Percentiles rank a stretch among this genome's conserved stretches.
Conservation (phyloP, 352 stramenopile species). For the Pythium graminicola region DNA sequence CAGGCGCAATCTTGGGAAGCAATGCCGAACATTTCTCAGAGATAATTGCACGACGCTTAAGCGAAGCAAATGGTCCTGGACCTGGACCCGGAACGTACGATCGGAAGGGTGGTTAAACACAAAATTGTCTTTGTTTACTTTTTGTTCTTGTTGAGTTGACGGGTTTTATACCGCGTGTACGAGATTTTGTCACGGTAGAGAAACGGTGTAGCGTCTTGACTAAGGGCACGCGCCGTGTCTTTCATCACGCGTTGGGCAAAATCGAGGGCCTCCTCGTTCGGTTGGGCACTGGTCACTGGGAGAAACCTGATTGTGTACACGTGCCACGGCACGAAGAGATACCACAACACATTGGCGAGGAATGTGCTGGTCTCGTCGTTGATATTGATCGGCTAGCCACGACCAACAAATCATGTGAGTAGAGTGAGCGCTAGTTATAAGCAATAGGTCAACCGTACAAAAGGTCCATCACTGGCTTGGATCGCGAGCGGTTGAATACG, state of each 20-base stretch:
- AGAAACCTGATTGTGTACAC: conserved; percentile 58
- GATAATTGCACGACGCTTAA: conserved; percentile 24
- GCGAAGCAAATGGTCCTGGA: conserved; percentile 18
- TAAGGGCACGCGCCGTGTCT: conserved; percentile 36
- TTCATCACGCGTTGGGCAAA: conserved; percentile 64
- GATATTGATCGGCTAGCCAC: conserved; percentile 56
- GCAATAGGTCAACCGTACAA: conserved; percentile 30
- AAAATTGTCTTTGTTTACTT: conserved; percentile 17
- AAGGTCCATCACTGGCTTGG: conserved; percentile 50
- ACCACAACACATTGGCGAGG: conserved; percentile 66
- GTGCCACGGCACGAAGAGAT: conserved; percentile 64
- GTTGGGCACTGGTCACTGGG: conserved; percentile 27
- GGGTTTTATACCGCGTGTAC: conserved; percentile 49
- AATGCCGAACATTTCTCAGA: conserved; percentile 37
- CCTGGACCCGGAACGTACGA: conserved; percentile 39
- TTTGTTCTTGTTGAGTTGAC: conserved; percentile 46
- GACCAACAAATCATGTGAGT: background rate
- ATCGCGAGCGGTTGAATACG: conserved; percentile 58
- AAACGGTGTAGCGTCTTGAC: conserved; percentile 54
- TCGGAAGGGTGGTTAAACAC: conserved; percentile 23
- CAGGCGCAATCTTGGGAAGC: conserved; percentile 20
- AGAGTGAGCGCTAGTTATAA: background rate
- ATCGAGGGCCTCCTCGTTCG: conserved; percentile 39
- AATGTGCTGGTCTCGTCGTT: conserved; percentile 77
- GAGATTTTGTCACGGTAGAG: conserved; percentile 70